Percentiles rank a stretch among this genome's conserved stretches.
These are phyloP conservation scores for Diplosphaera chodatii DNA, from an alignment of 139 green algal genomes.

Conservation along the genomic window DNA sequence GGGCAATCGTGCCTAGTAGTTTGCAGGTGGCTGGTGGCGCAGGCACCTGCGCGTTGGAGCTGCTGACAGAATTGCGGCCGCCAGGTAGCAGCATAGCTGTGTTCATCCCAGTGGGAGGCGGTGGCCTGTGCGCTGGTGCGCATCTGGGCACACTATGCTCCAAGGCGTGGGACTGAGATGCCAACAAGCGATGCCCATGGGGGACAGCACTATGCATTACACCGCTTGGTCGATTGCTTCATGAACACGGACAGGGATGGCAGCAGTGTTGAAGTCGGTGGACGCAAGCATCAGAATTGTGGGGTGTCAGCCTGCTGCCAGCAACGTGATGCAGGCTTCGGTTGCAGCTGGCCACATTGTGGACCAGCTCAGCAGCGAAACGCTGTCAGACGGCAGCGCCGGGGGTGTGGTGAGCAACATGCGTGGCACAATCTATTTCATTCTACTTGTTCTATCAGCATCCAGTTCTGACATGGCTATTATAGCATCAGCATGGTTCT, in stretches of 20 bases:
- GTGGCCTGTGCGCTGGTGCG: slow-evolving; percentile 43
- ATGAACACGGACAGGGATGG: slow-evolving; percentile 29
- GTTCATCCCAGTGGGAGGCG: slow-evolving; percentile 62
- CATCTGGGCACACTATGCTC: too few relatives aligned
- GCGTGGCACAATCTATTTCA: too few relatives aligned
- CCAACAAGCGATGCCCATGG: too few relatives aligned
- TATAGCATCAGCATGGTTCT: too few relatives aligned
- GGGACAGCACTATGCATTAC: too few relatives aligned
- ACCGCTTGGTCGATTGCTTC: too few relatives aligned
- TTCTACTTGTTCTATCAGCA: too few relatives aligned
- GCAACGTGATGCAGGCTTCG: slow-evolving; percentile 42
- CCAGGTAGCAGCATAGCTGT: slow-evolving; percentile 25
- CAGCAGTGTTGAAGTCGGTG: slow-evolving; percentile 40
- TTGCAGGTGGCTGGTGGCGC: slow-evolving; percentile 42
- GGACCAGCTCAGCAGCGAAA: slow-evolving; percentile 15
- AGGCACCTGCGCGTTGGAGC: slow-evolving; percentile 49
- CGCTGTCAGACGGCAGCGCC: slow-evolving; percentile 50
- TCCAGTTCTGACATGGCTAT: too few relatives aligned
- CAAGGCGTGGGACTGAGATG: too few relatives aligned
- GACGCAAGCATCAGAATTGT: slow-evolving; percentile 33
- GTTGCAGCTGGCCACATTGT: slow-evolving; percentile 33
- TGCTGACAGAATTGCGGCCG: slow-evolving; percentile 35
- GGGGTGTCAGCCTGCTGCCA: slow-evolving; percentile 42
- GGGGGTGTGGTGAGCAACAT: slow-evolving; percentile 5
- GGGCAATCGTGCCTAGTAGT: too few relatives aligned